Evolutionary conservation across 805 yeast species (phyloP).

Genomic region (Yamadazyma kitorensis): DNA sequence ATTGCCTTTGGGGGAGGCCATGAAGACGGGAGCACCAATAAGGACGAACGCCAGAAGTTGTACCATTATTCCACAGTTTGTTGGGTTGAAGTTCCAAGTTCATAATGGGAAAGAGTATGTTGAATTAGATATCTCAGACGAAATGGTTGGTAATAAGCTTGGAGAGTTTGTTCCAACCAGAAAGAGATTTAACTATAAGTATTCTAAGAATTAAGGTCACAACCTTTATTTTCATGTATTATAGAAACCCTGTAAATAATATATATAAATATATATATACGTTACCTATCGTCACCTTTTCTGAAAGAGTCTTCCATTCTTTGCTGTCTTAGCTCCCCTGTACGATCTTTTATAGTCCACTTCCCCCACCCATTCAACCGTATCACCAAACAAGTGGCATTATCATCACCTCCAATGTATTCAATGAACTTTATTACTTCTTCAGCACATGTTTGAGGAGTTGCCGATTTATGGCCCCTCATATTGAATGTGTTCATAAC

Average conservation of each 20-base stretch:
- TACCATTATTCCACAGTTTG: constrained; percentile 93
- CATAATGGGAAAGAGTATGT: constrained; percentile 96
- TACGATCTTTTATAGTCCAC: constrained; percentile 83
- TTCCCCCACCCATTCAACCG: constrained; percentile 89
- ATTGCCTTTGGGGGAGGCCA: constrained; percentile 85
- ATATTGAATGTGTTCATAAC: constrained; percentile 65
- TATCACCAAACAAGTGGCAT: constrained; percentile 87
- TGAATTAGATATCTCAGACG: constrained; percentile 80
- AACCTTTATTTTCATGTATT: too few species aligned
- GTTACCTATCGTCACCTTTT: constrained; percentile 16
- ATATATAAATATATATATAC: constrained; percentile 1
- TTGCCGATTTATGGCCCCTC: constrained; percentile 65
- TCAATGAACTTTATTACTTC: constrained; percentile 83
- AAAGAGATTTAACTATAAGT: constrained; percentile 80
- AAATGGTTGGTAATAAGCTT: constrained; percentile 94
- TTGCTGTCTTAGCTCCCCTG: constrained; percentile 78
- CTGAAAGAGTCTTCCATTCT: constrained; percentile 50
- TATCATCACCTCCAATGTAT: constrained; percentile 88
- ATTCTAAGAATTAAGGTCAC: constrained; percentile 63
- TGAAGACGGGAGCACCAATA: constrained; percentile 76
- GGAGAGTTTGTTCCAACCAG: constrained; percentile 97
- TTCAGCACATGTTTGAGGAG: constrained; percentile 82
- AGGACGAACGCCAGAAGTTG: constrained; percentile 96
- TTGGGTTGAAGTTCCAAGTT: constrained; percentile 89
- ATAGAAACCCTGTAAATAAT: constrained; percentile 1